Base-by-base conservation (phyloP, 2,329 filamentous ascomycete species). In the Fusarium humuli region DNA sequence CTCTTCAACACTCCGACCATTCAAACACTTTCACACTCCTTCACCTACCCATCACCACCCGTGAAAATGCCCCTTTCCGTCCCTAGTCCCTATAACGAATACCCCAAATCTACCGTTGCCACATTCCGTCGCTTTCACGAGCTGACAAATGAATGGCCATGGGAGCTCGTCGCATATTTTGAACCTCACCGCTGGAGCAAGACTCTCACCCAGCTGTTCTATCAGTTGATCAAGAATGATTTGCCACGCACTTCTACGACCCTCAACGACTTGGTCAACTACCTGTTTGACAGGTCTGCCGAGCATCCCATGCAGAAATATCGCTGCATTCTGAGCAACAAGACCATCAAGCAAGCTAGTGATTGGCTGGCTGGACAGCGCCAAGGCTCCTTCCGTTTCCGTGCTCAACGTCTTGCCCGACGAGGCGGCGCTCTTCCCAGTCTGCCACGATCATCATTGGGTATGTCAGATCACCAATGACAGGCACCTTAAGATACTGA, bases 361-460 rank as follows among this genome's bases (percentile, higher is more conserved):
- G 27, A 48, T 3, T 67, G 64, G 62, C 22, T 67, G 4, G 14
- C 29, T 4, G 61, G 61, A 1, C 55, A 59, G 16, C 29, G 61
- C 2, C 18, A 49, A 6, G 29, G 22, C 0, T 11, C 20, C 9
- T n/a, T n/a, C 11, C 8, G 23, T n/a, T 37, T 37, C 34, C 34
- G 34, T 37, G 34, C 34, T 37, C 34, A 37, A 11, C 34, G 34
- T n/a, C 34, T 37, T 37, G 34, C 34, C 34, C 18, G 34, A 11
- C 3, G 30, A 40, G 6, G 2, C 1, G 5, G 11, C 9, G 25
- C 32, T 37, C 7, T 27, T 18, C 27, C 23, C 11, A 37, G 25
- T n/a, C 44, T 27, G 11, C 7, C 22, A 2, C 23, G 25, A 29
- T 47, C 11, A 12, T 27, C 13, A 47, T n/a, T 18, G 18, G 14